Evolutionary conservation across 805 yeast species (phyloP), one percentile per base, ranked within the genome.

Genomic region (Ogataea pilisensis): DNA sequence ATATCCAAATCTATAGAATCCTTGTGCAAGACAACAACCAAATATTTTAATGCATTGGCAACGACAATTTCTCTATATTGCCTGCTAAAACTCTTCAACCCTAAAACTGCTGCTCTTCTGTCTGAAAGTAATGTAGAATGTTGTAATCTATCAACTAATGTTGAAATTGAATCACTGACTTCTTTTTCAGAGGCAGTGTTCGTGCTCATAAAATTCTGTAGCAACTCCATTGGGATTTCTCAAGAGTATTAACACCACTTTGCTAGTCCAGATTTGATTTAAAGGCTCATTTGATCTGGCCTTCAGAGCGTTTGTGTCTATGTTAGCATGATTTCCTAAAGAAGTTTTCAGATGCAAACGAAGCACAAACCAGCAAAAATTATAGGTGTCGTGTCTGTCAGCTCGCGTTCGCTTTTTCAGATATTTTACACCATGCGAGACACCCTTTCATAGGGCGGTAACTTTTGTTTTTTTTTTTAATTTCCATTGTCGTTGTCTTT

Each of bases 41-140:
- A 66, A 1, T 89, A 85, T 42, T 88, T 71, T 26, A 90, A 68
- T 2, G 95, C 97, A 44, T 82, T 78, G 27, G 95, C 95, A 34
- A 90, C 87, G 2, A 93, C 97, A 2, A 82, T 70, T 61, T 93
- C 99, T 45, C 99, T 69, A 59, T 83, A 88, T 52, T 88, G 87
- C 41, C 97, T 72, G 44, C 95, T 79, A 59, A 88, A 89, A 31
- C 95, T 85, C 57, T 91, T 90, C 47, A 93, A 68, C 0, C 95
- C 91, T 28, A 91, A 70, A 4, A 91, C 85, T 0, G 98, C 98
- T 2, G 96, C 91, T 39, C 95, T 69, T 46, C 97, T 72, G 63
- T 93, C 99, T 22, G 85, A 79, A 2, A 93, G 72, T 46, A 85
- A 63, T 0, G 84, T 82, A 3, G 97, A 82, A 64, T 93, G 88